Percentiles rank a stretch among this genome's conserved stretches.
Conservation (phyloP, 768 basidiomycete genomes). For the Pleurotus eryngii region DNA sequence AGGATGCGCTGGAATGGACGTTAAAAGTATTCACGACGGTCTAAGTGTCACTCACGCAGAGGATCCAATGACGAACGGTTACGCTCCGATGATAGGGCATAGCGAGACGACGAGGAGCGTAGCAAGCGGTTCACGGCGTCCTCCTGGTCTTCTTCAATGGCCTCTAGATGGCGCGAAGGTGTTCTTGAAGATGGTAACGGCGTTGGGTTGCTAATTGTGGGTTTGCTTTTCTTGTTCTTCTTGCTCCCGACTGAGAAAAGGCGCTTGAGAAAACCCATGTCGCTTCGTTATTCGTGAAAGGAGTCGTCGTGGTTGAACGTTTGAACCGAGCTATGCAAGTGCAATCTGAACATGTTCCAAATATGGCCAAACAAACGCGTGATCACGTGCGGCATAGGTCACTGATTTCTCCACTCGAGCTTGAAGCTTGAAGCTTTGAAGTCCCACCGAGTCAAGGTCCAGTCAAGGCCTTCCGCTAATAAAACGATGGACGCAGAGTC, state of each 20-base stretch:
- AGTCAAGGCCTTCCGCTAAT: not conserved
- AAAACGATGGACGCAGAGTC: not conserved
- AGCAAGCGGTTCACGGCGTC: slow-evolving; percentile 50
- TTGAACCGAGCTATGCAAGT: slow-evolving; percentile 13
- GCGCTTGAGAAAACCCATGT: slow-evolving; percentile 70
- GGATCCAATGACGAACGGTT: slow-evolving; percentile 61
- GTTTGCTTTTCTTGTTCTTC: slow-evolving; percentile 51
- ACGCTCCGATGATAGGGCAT: slow-evolving; percentile 50
- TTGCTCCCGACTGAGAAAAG: slow-evolving; percentile 67
- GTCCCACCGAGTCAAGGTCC: not conserved
- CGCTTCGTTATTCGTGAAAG: slow-evolving; percentile 14
- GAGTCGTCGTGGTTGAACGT: slow-evolving; percentile 9
- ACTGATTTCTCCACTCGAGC: no score
- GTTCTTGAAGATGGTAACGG: slow-evolving; percentile 18
- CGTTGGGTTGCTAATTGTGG: slow-evolving; percentile 15
- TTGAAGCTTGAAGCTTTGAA: no score
- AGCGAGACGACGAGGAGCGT: slow-evolving; percentile 71
- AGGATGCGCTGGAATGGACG: slow-evolving; percentile 52
- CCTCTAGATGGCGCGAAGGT: slow-evolving; percentile 21
- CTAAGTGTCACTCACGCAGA: slow-evolving; percentile 51
- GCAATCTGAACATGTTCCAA: slow-evolving; percentile 38
- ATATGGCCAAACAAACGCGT: slow-evolving; percentile 31
- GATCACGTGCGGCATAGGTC: not conserved
- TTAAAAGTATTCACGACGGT: not conserved
- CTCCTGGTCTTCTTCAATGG: slow-evolving; percentile 47